These are phyloP conservation scores for Aegilops umbellulata DNA, from an alignment of 176 grass and related monocot genomes.

Conservation along the genomic window DNA sequence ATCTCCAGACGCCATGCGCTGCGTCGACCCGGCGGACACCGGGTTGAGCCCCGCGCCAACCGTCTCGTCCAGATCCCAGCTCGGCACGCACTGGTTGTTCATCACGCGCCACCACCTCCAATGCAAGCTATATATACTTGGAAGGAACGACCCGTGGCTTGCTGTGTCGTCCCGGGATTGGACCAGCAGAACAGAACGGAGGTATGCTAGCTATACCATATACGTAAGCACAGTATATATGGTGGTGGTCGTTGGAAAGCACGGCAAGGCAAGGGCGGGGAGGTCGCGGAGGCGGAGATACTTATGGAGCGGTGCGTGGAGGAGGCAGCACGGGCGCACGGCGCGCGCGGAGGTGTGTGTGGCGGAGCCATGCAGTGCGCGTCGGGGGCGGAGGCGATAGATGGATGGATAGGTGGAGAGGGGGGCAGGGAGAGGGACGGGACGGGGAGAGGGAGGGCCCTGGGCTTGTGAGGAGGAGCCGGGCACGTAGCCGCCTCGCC, in stretches of 20 bases:
- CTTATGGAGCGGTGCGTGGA: constrained; percentile 21
- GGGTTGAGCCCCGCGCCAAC: neutral
- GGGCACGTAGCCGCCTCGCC: constrained; percentile 53
- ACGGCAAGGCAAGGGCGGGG: neutral
- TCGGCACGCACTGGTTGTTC: constrained; percentile 80
- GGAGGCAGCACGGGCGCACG: neutral
- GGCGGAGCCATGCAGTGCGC: constrained; percentile 32
- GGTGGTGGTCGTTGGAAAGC: neutral
- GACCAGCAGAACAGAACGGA: neutral
- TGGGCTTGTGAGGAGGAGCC: constrained; percentile 38
- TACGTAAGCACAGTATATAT: neutral
- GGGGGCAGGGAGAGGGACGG: constrained; percentile 47
- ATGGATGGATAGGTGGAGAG: neutral
- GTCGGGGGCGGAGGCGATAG: neutral
- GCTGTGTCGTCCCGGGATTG: neutral
- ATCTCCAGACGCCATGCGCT: neutral
- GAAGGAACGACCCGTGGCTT: neutral
- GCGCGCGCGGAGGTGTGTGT: constrained; percentile 23
- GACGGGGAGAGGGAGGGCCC: constrained; percentile 1
- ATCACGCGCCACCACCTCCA: constrained; percentile 7
- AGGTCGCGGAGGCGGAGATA: constrained; percentile 23
- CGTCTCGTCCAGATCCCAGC: constrained; percentile 73
- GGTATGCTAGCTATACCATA: neutral
- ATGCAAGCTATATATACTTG: neutral
- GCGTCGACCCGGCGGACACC: neutral